Base-by-base conservation (phyloP, 257 asterid species). In the Scutellaria minor region DNA sequence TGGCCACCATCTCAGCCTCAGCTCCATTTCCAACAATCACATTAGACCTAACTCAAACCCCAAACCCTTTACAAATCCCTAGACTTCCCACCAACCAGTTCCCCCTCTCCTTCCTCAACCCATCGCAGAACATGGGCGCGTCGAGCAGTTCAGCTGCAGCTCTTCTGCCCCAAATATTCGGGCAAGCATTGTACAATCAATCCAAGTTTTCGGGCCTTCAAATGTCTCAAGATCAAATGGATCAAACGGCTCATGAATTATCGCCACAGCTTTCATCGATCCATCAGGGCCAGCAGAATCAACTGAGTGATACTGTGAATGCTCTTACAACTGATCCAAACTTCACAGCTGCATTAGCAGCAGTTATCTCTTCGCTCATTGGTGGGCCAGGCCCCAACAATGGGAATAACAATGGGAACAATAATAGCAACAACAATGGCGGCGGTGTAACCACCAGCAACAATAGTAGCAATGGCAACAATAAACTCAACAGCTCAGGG, bases 11-110 rank as follows among this genome's bases (percentile, higher is more conserved):
- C 6, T 93, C 98, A 0, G 97, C 98, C 8, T 91, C 98, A 0
- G 97, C 98, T 3, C 98, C 98, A 6, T 90, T 93, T 12, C 97
- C 97, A 0, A 91, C 97, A 2, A 96, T 93, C 63, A 93, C 98
- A 63, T 76, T 93, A 69, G 98, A 93, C 87, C 89, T 93, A 7
- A 93, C 98, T 0, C 98, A 89, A 83, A 67, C 83, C 46, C 96
- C 96, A 0, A 86, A 90, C 66, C 87, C 92, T 2, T 20, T 81
- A 6, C 96, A 81, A 61, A 75, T 81, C 74, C 87, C 85, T 5
- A 76, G 77, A 46, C 66, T 75, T 47, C 77, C 78, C 78, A 35
- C 81, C 1, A 86, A 82, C 77, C 92, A 84, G n/a, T 87, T 87
- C 84, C 85, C 82, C 3, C 22, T 86, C 55, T 86, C 91, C 6